Conservation (phyloP, 176 grass and related monocot genomes). For the Triticum timopheevii region DNA sequence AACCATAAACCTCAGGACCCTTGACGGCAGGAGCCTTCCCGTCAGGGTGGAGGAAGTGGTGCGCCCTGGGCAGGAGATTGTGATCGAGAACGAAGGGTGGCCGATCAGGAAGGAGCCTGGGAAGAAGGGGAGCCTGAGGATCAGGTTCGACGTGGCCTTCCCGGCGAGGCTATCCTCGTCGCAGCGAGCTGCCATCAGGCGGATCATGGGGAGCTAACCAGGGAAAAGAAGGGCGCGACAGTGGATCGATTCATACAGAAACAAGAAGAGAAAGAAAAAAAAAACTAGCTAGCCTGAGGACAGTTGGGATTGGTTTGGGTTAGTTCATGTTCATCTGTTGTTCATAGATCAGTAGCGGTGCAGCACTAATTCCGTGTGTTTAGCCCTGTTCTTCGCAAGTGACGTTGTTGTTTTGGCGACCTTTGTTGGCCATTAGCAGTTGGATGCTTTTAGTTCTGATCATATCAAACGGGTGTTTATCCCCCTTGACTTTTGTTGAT, state of each 20-base stretch:
- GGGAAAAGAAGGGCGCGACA: not conserved
- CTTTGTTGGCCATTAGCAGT: constrained; percentile 5
- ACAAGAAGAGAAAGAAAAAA: not conserved
- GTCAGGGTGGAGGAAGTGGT: constrained; percentile 56
- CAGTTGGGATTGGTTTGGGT: constrained; percentile 14
- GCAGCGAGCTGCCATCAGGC: constrained; percentile 43
- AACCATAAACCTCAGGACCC: constrained; percentile 49
- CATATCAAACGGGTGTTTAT: not conserved
- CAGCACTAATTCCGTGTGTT: not conserved
- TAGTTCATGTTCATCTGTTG: not conserved
- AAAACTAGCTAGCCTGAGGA: not conserved
- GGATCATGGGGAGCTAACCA: constrained; percentile 29
- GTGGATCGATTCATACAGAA: constrained; percentile 17
- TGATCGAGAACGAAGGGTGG: constrained; percentile 57
- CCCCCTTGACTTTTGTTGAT: not conserved
- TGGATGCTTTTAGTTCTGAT: constrained; percentile 1
- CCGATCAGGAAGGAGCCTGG: constrained; percentile 49
- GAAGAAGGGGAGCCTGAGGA: constrained; percentile 51
- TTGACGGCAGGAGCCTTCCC: constrained; percentile 39
- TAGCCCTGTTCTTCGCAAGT: constrained; percentile 22
- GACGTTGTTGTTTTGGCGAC: not conserved
- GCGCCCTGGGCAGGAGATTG: constrained; percentile 43
- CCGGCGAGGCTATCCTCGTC: constrained; percentile 32
- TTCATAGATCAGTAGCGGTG: constrained; percentile 2
- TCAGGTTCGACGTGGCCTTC: constrained; percentile 63